These are phyloP conservation scores for Penicillium antarcticum DNA, from an alignment of 495 filamentous ascomycete genomes.

Conservation along the genomic window DNA sequence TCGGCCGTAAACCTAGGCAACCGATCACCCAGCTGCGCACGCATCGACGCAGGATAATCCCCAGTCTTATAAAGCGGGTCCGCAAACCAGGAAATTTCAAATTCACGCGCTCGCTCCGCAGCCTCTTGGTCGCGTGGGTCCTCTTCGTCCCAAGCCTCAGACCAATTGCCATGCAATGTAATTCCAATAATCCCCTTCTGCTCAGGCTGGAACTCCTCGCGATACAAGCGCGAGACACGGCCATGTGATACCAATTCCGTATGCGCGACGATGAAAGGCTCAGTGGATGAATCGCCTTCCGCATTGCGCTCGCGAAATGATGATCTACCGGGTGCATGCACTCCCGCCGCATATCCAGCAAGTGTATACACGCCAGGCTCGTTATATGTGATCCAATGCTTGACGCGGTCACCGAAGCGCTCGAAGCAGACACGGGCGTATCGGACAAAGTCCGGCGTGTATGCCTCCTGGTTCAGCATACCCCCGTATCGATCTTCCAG, in stretches of 20 bases:
- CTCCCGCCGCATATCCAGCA: slow-evolving; percentile 46
- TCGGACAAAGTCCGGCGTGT: slow-evolving; percentile 41
- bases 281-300: slow-evolving; percentile 45
- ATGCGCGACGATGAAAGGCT: slow-evolving; percentile 46
- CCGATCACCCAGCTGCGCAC: slow-evolving; percentile 45
- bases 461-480: slow-evolving; percentile 41
- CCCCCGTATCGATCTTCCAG: slow-evolving; percentile 47
- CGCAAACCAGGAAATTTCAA: slow-evolving; percentile 49
- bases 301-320: slow-evolving; percentile 41
- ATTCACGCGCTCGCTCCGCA: slow-evolving; percentile 42
- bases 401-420: slow-evolving; percentile 40
- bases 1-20: slow-evolving; percentile 41
- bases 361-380: slow-evolving; percentile 45
- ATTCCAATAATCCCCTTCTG: slow-evolving; percentile 45
- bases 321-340: slow-evolving; percentile 44
- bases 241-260: slow-evolving; percentile 43
- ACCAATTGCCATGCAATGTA: slow-evolving; percentile 49
- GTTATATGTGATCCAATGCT: slow-evolving; percentile 52
- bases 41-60: slow-evolving; percentile 48
- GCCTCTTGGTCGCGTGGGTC: slow-evolving; percentile 41
- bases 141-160: slow-evolving; percentile 45
- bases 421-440: slow-evolving; percentile 47
- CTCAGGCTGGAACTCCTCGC: slow-evolving; percentile 38
- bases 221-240: slow-evolving; percentile 36
- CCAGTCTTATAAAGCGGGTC: slow-evolving; percentile 47